These are phyloP conservation scores for Mycena latifolia DNA, from an alignment of 768 basidiomycete genomes.

Conservation along the genomic window DNA sequence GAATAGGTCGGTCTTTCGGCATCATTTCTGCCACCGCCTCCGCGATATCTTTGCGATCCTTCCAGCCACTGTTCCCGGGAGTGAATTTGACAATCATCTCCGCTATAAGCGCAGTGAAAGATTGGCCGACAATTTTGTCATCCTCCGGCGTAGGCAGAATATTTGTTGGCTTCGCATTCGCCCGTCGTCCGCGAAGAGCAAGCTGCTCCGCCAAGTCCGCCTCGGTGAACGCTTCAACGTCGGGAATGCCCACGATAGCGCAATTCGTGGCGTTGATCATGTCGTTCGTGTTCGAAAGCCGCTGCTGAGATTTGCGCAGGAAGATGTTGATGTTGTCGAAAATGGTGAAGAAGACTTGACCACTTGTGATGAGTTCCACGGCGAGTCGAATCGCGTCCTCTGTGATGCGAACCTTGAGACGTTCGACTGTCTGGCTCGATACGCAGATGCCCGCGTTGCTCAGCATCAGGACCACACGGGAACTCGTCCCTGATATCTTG, in stretches of 20 bases:
- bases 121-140: constrained; percentile 23
- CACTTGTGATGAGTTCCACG: constrained; percentile 38
- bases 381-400: constrained; percentile 39
- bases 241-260: constrained; percentile 27
- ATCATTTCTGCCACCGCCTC: constrained; percentile 1
- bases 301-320: constrained; percentile 44
- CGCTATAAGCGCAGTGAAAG: constrained; percentile 27
- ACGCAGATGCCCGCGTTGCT: constrained; percentile 43
- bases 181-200: constrained; percentile 30
- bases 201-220: constrained; percentile 34
- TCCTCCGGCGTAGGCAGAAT: constrained; percentile 38
- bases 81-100: constrained; percentile 34
- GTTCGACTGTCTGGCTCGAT: constrained; percentile 41
- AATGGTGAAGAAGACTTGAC: constrained; percentile 34
- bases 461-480: constrained; percentile 42
- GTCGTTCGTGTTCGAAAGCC: constrained; percentile 41
- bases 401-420: constrained; percentile 41
- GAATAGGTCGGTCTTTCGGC: constrained; percentile 7
- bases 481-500: constrained; percentile 44
- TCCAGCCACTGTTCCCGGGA: constrained; percentile 33
- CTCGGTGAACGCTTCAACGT: constrained; percentile 8
- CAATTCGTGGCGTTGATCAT: constrained; percentile 45
- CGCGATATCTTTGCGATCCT: constrained; percentile 20
- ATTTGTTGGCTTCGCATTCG: constrained; percentile 31
- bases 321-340: constrained; percentile 51